Conservation (phyloP, 352 stramenopile species). For the Phytophthora tentaculata region DNA sequence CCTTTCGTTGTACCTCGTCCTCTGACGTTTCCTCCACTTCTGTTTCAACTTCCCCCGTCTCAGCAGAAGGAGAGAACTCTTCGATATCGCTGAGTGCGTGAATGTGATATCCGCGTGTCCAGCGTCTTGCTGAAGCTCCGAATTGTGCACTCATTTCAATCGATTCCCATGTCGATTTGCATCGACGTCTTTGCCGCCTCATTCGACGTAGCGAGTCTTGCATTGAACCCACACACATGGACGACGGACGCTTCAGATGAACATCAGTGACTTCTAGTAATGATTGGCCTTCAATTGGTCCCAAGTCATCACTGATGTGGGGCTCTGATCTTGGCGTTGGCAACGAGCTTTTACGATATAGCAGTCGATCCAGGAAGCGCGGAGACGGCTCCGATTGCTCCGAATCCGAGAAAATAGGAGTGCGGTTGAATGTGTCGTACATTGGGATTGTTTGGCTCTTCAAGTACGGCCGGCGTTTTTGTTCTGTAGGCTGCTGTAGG, state of each 20-base stretch:
- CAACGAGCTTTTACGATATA: slow-evolving; percentile 64
- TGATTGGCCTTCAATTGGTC: slow-evolving; percentile 44
- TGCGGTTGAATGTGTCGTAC: slow-evolving; percentile 39
- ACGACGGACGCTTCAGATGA: slow-evolving; percentile 56
- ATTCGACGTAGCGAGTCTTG: slow-evolving; percentile 44
- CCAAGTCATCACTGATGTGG: slow-evolving; percentile 34
- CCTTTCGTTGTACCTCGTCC: slow-evolving; percentile 25
- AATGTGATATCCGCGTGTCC: slow-evolving; percentile 71
- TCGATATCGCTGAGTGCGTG: slow-evolving; percentile 65
- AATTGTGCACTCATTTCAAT: slow-evolving; percentile 66
- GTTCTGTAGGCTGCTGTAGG: slow-evolving; percentile 8
- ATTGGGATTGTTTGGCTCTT: slow-evolving; percentile 42
- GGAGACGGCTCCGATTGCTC: slow-evolving; percentile 67
- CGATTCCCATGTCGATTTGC: slow-evolving; percentile 66
- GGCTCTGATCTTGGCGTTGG: slow-evolving; percentile 58
- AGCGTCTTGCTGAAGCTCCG: slow-evolving; percentile 58
- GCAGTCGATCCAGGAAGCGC: slow-evolving; percentile 31
- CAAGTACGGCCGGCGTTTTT: slow-evolving; percentile 32
- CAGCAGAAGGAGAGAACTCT: slow-evolving; percentile 43
- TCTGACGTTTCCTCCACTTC: slow-evolving; percentile 32
- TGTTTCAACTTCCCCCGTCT: slow-evolving; percentile 16
- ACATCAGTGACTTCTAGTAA: slow-evolving; percentile 66
- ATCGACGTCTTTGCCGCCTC: slow-evolving; percentile 41
- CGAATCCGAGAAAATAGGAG: slow-evolving; percentile 51
- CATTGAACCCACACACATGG: slow-evolving; percentile 62